phyloP scores from a whole-genome alignment of 805 yeast species.

The Saturnispora galanensis region DNA sequence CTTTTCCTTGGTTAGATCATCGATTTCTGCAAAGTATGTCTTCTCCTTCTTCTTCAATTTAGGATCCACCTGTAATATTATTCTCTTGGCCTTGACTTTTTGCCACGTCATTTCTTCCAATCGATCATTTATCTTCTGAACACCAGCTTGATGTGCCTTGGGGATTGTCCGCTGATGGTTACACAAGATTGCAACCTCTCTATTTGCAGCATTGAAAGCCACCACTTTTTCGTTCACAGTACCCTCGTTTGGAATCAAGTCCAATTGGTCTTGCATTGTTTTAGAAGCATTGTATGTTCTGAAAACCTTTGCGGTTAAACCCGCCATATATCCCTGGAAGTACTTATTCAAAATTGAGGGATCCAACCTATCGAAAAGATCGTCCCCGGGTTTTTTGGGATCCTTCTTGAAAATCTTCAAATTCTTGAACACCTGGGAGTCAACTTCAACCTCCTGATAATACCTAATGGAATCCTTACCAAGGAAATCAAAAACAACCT shows the following conservation, averaged over 20 bases:
- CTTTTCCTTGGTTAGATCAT: slow-evolving; percentile 57
- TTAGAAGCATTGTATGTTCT: slow-evolving; percentile 96
- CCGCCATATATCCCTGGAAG: slow-evolving; percentile 83
- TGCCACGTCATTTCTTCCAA: slow-evolving; percentile 81
- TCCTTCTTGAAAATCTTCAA: slow-evolving; percentile 75
- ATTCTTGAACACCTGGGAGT: slow-evolving; percentile 84
- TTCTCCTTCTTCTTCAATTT: slow-evolving; percentile 38
- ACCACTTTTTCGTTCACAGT: slow-evolving; percentile 81
- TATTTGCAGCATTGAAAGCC: slow-evolving; percentile 85
- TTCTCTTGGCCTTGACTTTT: slow-evolving; percentile 60
- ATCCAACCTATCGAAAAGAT: slow-evolving; percentile 81
- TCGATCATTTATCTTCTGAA: slow-evolving; percentile 67
- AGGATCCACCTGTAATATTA: slow-evolving; percentile 59
- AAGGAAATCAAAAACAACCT: slow-evolving; percentile 79
- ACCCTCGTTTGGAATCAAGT: slow-evolving; percentile 75
- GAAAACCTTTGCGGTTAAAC: slow-evolving; percentile 91
- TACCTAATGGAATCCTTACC: slow-evolving; percentile 94
- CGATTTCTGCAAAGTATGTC: slow-evolving; percentile 56
- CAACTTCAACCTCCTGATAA: slow-evolving; percentile 88
- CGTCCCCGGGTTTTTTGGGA: slow-evolving; percentile 89
- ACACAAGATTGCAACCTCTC: slow-evolving; percentile 92
- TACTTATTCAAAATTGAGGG: slow-evolving; percentile 78
- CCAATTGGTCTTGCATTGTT: slow-evolving; percentile 93
- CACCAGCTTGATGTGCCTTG: slow-evolving; percentile 72
- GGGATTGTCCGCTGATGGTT: slow-evolving; percentile 92